Evolutionary conservation across 108 stramenopile species (phyloP).

Genomic region (Cyclotella atomus): DNA sequence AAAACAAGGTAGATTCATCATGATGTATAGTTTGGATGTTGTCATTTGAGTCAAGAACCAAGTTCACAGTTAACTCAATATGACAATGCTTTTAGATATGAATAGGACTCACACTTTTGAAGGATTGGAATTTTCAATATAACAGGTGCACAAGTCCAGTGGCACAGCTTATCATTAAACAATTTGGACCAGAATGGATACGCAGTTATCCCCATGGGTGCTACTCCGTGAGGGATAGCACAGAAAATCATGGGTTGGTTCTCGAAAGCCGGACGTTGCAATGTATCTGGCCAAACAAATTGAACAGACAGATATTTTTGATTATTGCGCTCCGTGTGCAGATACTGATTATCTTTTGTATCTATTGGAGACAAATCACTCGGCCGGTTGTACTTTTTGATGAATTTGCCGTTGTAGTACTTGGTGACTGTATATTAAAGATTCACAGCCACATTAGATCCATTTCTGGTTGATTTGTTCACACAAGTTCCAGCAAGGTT

Average conservation of each 20-base stretch:
- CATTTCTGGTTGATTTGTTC: no score
- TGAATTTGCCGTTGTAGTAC: slow-evolving; percentile 47
- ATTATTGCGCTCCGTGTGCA: slow-evolving; percentile 69
- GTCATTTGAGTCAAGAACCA: no score
- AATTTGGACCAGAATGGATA: slow-evolving; percentile 75
- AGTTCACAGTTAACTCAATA: no score
- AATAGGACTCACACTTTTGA: slow-evolving; percentile 36
- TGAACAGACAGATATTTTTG: slow-evolving; percentile 55
- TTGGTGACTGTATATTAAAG: no score
- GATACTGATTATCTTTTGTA: slow-evolving; percentile 61
- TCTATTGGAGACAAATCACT: slow-evolving; percentile 22
- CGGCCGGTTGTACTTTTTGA: slow-evolving; percentile 43
- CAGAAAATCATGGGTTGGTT: slow-evolving; percentile 59
- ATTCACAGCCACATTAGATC: no score
- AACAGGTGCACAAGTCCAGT: slow-evolving; percentile 71
- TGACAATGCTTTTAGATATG: no score
- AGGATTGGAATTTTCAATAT: slow-evolving; percentile 61
- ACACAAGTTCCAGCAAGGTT: no score
- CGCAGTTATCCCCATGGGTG: slow-evolving; percentile 65
- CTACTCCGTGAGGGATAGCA: slow-evolving; percentile 65
- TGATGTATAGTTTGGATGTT: no score
- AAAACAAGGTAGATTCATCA: no score
- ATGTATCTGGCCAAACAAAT: slow-evolving; percentile 57
- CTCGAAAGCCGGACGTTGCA: slow-evolving; percentile 49
- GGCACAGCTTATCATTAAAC: slow-evolving; percentile 61